A percentile compares a stretch with the other conserved stretches of the same genome.
These are phyloP conservation scores for Cladophialophora chaetospira DNA, from an alignment of 2,329 filamentous ascomycete species.

Conservation along the genomic window DNA sequence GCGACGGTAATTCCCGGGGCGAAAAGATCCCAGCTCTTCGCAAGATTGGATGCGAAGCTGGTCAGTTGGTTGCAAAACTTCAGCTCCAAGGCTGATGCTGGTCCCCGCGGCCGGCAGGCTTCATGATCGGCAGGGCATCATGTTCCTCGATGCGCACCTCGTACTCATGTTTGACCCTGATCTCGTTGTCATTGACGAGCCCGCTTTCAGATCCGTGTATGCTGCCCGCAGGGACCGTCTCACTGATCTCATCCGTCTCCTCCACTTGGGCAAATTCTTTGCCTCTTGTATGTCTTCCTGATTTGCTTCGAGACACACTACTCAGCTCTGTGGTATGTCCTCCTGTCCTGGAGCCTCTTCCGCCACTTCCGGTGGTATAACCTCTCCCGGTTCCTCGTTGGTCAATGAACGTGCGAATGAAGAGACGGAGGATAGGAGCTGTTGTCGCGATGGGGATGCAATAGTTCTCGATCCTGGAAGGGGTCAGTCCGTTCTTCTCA, in stretches of 20 bases:
- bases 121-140: background rate
- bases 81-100: too few relatives aligned
- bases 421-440: constrained; percentile 40
- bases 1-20: too few relatives aligned
- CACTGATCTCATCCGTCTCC: constrained; percentile 10
- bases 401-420: constrained; percentile 38
- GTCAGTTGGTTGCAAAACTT: too few relatives aligned
- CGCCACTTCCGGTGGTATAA: background rate
- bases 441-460: constrained; percentile 42
- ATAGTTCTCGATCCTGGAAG: constrained; percentile 41
- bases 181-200: background rate
- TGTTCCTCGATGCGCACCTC: constrained; percentile 11
- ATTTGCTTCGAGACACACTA: background rate
- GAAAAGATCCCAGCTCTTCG: too few relatives aligned
- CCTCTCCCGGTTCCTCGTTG: constrained; percentile 15
- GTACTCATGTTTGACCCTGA: constrained; percentile 16
- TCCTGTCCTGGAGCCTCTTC: background rate
- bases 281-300: background rate
- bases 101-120: background rate
- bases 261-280: constrained; percentile 7
- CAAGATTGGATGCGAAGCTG: too few relatives aligned
- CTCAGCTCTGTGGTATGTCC: background rate
- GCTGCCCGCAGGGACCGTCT: background rate
- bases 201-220: constrained; percentile 9
- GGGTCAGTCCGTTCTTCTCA: background rate